Percentiles rank a stretch among this genome's conserved stretches.
Evolutionary conservation across 2,329 filamentous ascomycete species (phyloP).

Genomic region (Berkeleyomyces rouxiae): DNA sequence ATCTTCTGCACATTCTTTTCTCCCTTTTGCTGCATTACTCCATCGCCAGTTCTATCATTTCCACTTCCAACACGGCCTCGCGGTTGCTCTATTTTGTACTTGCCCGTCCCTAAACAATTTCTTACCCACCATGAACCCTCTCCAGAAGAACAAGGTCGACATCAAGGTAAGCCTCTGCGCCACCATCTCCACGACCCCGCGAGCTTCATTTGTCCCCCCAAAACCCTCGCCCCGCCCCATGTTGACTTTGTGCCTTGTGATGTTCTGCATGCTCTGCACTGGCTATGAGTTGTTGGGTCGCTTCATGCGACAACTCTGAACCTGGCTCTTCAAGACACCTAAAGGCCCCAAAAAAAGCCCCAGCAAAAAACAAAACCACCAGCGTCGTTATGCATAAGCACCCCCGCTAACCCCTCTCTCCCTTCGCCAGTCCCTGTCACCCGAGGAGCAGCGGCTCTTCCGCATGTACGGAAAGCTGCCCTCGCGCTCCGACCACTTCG

Average conservation of each 20-base stretch:
- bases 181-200: neutral
- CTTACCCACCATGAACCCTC: slow-evolving; percentile 58
- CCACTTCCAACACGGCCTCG: neutral
- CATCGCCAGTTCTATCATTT: neutral
- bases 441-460: slow-evolving; percentile 93
- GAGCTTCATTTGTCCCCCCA: slow-evolving; percentile 1
- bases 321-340: neutral
- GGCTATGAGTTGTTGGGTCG: neutral
- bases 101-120: neutral
- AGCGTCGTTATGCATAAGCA: neutral
- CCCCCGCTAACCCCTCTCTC: slow-evolving; percentile 12
- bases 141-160: slow-evolving; percentile 97
- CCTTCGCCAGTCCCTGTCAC: slow-evolving; percentile 55
- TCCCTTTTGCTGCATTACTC: neutral
- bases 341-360: neutral
- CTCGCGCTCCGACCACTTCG: slow-evolving; percentile 86
- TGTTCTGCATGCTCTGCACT: neutral
- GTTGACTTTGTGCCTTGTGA: neutral
- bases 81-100: neutral
- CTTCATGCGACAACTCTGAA: neutral
- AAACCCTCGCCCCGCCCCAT: neutral
- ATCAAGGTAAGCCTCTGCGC: slow-evolving; percentile 53
- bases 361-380: neutral
- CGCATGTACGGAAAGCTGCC: slow-evolving; percentile 95
- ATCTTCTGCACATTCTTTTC: neutral